Evolutionary conservation across 306 rosid genomes (phyloP).

Genomic region (Quercus berberidifolia): DNA sequence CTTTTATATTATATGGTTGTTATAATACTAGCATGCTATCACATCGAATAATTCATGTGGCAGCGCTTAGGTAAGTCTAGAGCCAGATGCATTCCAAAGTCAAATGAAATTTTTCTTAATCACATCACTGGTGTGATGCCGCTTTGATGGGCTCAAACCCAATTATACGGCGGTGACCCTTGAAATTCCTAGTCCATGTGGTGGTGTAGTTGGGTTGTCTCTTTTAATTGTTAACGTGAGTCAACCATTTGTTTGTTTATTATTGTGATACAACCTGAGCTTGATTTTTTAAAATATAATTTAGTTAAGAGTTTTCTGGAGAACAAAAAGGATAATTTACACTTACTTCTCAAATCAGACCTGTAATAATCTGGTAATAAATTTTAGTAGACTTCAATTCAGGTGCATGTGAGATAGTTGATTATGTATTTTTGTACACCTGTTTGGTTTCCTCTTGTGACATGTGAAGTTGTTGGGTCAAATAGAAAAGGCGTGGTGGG

Average conservation of each 20-base stretch:
- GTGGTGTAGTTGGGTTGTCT: conserved; percentile 38
- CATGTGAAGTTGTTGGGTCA: conserved; percentile 4
- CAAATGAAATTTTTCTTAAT: conserved; percentile 37
- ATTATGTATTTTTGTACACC: conserved; percentile 6
- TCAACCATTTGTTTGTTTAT: conserved; percentile 19
- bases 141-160: conserved; percentile 28
- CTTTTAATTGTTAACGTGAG: conserved; percentile 20
- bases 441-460: conserved; percentile 10
- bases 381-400: conserved; percentile 18
- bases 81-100: conserved; percentile 32
- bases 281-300: conserved; percentile 6
- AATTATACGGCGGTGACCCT: conserved; percentile 3
- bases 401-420: conserved; percentile 11
- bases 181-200: conserved; percentile 13
- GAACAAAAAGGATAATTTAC: not conserved
- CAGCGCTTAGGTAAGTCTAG: conserved; percentile 17
- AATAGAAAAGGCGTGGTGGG: not conserved
- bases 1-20: conserved; percentile 5
- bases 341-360: conserved; percentile 4
- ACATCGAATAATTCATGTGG: conserved; percentile 16
- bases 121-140: conserved; percentile 19
- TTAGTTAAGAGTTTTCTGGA: not conserved
- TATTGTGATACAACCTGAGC: conserved; percentile 5
- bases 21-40: conserved; percentile 19
- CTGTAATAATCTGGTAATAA: not conserved